phyloP scores from a whole-genome alignment of 805 yeast species.

The Kuraishia piskuri region DNA sequence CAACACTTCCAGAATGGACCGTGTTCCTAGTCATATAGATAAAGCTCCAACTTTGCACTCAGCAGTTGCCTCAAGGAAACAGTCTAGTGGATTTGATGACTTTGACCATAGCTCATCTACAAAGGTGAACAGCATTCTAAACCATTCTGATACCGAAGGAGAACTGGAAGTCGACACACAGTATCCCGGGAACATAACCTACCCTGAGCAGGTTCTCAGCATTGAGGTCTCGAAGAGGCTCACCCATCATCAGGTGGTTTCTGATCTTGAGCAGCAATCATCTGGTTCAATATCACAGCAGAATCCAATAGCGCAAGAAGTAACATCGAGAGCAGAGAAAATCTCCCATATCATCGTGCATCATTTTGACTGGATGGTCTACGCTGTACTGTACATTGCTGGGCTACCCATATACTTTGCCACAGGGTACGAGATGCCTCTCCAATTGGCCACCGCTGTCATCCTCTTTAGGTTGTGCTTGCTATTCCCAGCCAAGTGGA shows the following conservation, averaged over 20 bases:
- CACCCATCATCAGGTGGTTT: background rate
- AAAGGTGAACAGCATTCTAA: background rate
- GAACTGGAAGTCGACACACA: background rate
- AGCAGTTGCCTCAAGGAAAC: background rate
- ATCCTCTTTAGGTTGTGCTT: constrained; percentile 43
- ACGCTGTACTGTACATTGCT: constrained; percentile 34
- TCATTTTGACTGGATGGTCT: constrained; percentile 50
- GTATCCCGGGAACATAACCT: background rate
- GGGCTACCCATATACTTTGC: constrained; percentile 57
- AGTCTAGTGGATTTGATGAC: background rate
- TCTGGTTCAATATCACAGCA: background rate
- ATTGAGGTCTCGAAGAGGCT: background rate
- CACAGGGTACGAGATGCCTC: constrained; percentile 47
- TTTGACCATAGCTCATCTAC: background rate
- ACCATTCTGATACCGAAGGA: background rate
- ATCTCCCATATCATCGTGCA: constrained; percentile 23
- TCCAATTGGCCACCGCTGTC: constrained; percentile 55
- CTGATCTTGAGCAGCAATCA: background rate
- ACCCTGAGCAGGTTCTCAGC: background rate
- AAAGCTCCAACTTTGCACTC: background rate
- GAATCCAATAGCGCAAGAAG: background rate
- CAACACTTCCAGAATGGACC: background rate
- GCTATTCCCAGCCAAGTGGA: constrained; percentile 35
- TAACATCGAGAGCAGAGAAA: background rate
- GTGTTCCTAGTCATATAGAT: background rate